Evolutionary conservation across 1,139 yeast genomes (phyloP), one percentile per base, ranked within the genome.

Genomic region (Nadsonia commutata): DNA sequence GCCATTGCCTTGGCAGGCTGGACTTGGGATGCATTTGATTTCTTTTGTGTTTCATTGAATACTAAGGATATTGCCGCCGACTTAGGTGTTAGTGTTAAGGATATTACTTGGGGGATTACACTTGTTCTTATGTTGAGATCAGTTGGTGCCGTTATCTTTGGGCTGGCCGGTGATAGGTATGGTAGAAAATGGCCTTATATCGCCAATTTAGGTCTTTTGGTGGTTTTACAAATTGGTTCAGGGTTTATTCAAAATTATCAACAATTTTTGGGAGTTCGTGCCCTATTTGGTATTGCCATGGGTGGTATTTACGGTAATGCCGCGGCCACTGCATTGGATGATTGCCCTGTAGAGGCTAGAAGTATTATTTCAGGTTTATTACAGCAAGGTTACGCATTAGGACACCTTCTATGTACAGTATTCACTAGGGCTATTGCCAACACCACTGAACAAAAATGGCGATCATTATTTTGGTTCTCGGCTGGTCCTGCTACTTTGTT

Each of bases 391-490:
- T 80, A 80, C 52, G 80, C 85, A 2, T 70, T 79, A 48, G 90
- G 90, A 5, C 63, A 79, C 54, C 63, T 80, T 42, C 57, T 79
- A 36, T 82, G 77, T 3, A 81, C 77, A 38, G 65, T 77, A 37
- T 78, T 80, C 60, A 72, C 71, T 49, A 18, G 44, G 17, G 61
- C 74, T 6, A 65, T 76, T 48, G 68, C 68, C 4, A 70, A 69
- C 51, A 70, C 68, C 46, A 62, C 76, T 8, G 47, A 62, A 1
- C 72, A 74, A 52, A 70, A 74, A 1, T 83, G 94, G 94, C 71
- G 90, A 56, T 72, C 85, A 1, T 66, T 82, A 50, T 80, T 78
- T 60, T 82, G 93, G 86, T 80, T 84, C 54, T 75, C 82, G 43
- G 77, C 90, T 20, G 82, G 86, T 21, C 72, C 78, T 11, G 78